phyloP scores from a whole-genome alignment of 192 early-diverging fungal species.

The Martensiomyces pterosporus region DNA sequence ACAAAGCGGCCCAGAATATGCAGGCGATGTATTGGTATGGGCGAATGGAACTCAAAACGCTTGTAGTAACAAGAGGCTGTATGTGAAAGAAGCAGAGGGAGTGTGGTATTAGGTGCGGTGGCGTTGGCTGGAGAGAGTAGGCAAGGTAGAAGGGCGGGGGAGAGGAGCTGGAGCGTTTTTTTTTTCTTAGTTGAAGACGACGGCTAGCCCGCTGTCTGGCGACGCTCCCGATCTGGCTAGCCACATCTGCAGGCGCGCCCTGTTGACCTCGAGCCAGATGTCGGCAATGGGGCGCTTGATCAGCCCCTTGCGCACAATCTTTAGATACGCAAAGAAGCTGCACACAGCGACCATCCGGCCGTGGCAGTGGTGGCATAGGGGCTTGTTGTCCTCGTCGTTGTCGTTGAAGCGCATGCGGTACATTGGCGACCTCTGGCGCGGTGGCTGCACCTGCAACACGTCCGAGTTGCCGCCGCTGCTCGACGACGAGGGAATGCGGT shows the following conservation, averaged over 20 bases:
- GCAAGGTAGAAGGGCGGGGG: no score
- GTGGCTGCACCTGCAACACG: no score
- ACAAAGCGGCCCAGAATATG: no score
- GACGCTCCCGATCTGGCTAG: conserved; percentile 41
- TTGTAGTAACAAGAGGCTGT: no score
- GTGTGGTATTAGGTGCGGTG: no score
- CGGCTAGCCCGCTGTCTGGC: conserved; percentile 23
- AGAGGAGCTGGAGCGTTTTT: background rate
- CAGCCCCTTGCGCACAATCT: conserved; percentile 41
- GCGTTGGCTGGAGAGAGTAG: no score
- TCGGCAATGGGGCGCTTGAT: conserved; percentile 46
- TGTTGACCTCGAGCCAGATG: conserved; percentile 48
- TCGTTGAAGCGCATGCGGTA: conserved; percentile 40
- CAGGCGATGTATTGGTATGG: no score
- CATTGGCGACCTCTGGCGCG: conserved; percentile 16
- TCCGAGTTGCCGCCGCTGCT: no score
- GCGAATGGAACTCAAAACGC: no score
- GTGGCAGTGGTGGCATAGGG: conserved; percentile 42
- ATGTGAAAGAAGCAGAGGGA: no score
- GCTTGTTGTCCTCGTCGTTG: conserved; percentile 42
- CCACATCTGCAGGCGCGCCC: conserved; percentile 45
- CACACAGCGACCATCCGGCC: conserved; percentile 43
- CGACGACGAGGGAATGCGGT: conserved; percentile 7
- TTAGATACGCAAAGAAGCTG: conserved; percentile 47
- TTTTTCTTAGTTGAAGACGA: conserved; percentile 4